Evolutionary conservation across 768 basidiomycete genomes (phyloP), one percentile per base, ranked within the genome.

Genomic region (Suillus discolor): DNA sequence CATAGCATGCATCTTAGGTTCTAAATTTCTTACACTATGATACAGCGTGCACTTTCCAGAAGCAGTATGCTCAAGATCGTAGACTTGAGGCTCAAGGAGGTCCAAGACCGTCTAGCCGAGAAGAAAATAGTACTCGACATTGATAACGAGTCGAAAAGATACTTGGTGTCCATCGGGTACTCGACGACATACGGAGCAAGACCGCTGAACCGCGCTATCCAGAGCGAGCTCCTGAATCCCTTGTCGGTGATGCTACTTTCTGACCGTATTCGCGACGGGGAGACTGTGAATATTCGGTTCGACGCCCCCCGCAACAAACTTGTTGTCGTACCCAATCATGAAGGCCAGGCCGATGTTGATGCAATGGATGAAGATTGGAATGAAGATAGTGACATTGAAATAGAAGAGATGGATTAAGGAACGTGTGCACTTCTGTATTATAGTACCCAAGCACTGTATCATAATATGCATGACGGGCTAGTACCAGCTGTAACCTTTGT

Each of bases 211-310:
- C 87, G 96, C 41, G 86, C 92, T 5, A 96, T 99, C 69, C 96
- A 97, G 78, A 89, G 85, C 71, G 94, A 98, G 72, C 83, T 99
- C 42, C 84, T 99, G 71, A 96, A 97, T 75, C 97, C 96, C 15
- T 80, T 99, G 44, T 93, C 94, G 18, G 81, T 91, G 64, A 84
- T 92, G 82, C 83, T 99, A 51, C 87, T 99, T 57, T 90, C 93
- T 47, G 92, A 92, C 70, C 85, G 88, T 51, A 81, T 98, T 61
- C 82, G 87, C 49, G 95, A 98, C 62, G 89, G 89, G 16, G 97
- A 99, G 78, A 84, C 75, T 0, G 91, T 92, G 8, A 77, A 78
- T 34, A 83, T 98, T 61, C 84, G 85, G 28, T 95, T 94, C 68
- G 94, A 98, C 72, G 87, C 91, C 3, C 89, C 89, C 23, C 86